Evolutionary conservation across 352 stramenopile genomes (phyloP), one percentile per base, ranked within the genome.

Genomic region (Pythium scleroteichum): DNA sequence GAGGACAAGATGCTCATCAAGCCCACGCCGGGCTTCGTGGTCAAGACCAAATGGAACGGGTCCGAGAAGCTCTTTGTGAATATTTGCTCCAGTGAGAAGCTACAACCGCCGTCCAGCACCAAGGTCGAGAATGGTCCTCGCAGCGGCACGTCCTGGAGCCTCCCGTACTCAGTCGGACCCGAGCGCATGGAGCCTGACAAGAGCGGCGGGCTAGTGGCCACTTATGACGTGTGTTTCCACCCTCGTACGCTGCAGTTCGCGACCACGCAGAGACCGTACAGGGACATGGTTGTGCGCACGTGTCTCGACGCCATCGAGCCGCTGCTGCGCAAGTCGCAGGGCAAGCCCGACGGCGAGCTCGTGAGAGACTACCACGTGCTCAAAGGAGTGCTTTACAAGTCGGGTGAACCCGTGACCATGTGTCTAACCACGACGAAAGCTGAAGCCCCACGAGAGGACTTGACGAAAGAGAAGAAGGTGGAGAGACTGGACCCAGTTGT

Each of bases 191-290:
- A 98, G 60, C 59, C 66, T 2, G 94, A 98, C 71, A 96, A 98
- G 60, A 55, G 75, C 26, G 84, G 87, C 0, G 56, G 72, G 4
- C 64, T 72, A 3, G 79, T 88, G 17, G 59, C 75, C 9, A 97
- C 92, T 0, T 97, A 96, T 54, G 95, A 98, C 56, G 88, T 95
- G 38, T 98, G 92, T 51, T 97, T 97, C 62, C 87, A 98, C 59
- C 85, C 94, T 19, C 64, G 81, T 23, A 94, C 90, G 12, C 62
- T 98, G 20, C 63, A 79, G 50, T 82, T 88, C 46, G 84, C 82
- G 45, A 74, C 71, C 13, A 39, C 62, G 22, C 72, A 83, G 55
- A 64, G 68, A 23, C 65, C 77, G 40, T 98, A 96, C 61, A 70
- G 73, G 10, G 75, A 97, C 51, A 88, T 98, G 69, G 72, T 98